Percentiles rank a stretch among this genome's conserved stretches.
Evolutionary conservation across 768 basidiomycete genomes (phyloP).

Genomic region (Kwoniella dendrophila): DNA sequence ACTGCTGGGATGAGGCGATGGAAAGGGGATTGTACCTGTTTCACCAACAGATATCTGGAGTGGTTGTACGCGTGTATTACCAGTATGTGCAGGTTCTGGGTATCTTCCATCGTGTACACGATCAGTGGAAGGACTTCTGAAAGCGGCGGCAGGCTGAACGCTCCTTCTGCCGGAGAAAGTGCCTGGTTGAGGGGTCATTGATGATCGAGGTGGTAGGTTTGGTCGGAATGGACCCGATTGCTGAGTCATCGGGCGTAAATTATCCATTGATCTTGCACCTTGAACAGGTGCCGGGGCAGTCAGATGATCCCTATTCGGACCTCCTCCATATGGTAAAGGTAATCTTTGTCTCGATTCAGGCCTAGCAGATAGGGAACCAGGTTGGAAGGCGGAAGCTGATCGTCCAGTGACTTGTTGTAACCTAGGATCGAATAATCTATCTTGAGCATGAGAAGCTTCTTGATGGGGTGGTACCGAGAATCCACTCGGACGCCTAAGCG

Average conservation of each 20-base stretch:
- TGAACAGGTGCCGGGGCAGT: constrained; percentile 27
- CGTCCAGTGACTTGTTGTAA: constrained; percentile 29
- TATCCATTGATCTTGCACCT: constrained; percentile 44
- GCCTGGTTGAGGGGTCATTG: constrained; percentile 28
- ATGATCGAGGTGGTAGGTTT: constrained; percentile 26
- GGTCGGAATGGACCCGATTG: constrained; percentile 24
- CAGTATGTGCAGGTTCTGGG: constrained; percentile 33
- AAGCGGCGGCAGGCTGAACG: constrained; percentile 12
- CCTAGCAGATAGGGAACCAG: constrained; percentile 1
- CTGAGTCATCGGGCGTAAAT: constrained; percentile 30
- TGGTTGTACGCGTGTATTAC: constrained; percentile 16
- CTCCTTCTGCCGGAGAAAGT: constrained; percentile 7
- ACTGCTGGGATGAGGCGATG: constrained; percentile 34
- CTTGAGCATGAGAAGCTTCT: constrained; percentile 34
- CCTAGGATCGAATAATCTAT: constrained; percentile 33
- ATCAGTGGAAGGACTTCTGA: constrained; percentile 37
- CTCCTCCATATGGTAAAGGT: constrained; percentile 18
- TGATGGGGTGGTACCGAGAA: constrained; percentile 24
- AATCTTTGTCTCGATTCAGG: constrained; percentile 8
- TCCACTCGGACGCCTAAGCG: constrained; percentile 35
- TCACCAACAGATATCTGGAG: constrained; percentile 11
- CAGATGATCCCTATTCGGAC: constrained; percentile 10
- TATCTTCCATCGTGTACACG: constrained; percentile 42
- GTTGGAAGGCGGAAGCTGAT: background rate
- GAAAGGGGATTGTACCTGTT: constrained; percentile 33